Percentiles rank a stretch among this genome's conserved stretches.
These are phyloP conservation scores for Podaxis mareebaensis DNA, from an alignment of 768 basidiomycete genomes.

Conservation along the genomic window DNA sequence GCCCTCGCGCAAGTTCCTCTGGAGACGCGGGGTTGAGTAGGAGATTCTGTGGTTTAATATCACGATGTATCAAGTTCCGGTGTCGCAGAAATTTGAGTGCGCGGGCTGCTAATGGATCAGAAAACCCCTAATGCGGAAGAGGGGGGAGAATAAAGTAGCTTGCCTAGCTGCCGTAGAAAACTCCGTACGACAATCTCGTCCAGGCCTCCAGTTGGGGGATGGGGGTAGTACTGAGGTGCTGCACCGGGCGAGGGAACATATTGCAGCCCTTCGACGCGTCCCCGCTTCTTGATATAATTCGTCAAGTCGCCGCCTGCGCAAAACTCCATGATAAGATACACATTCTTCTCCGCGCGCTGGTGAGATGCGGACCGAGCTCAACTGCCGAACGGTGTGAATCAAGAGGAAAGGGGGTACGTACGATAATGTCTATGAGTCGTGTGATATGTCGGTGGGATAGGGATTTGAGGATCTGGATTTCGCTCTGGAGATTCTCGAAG, in stretches of 20 bases:
- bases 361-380: slow-evolving; percentile 7
- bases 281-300: slow-evolving; percentile 97
- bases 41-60: slow-evolving; percentile 98
- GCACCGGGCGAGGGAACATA: slow-evolving; percentile 71
- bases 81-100: slow-evolving; percentile 91
- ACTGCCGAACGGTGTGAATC: slow-evolving; percentile 21
- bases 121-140: background rate
- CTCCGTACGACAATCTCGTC: slow-evolving; percentile 89
- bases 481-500: slow-evolving; percentile 96
- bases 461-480: slow-evolving; percentile 95
- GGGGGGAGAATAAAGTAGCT: slow-evolving; percentile 20
- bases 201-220: slow-evolving; percentile 88
- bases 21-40: slow-evolving; percentile 81
- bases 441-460: slow-evolving; percentile 94
- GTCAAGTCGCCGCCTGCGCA: slow-evolving; percentile 96
- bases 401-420: slow-evolving; percentile 33
- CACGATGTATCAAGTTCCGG: slow-evolving; percentile 90
- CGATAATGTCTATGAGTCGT: slow-evolving; percentile 88
- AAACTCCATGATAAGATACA: slow-evolving; percentile 97
- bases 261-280: slow-evolving; percentile 85
- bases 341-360: slow-evolving; percentile 73
- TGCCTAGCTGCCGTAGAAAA: slow-evolving; percentile 88
- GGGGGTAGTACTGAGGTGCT: slow-evolving; percentile 82
- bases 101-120: slow-evolving; percentile 54
- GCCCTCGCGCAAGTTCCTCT: slow-evolving; percentile 81